A percentile compares a stretch with the other conserved stretches of the same genome.
Conservation (phyloP, 305 asterid species). For the Fraxinus paxiana region DNA sequence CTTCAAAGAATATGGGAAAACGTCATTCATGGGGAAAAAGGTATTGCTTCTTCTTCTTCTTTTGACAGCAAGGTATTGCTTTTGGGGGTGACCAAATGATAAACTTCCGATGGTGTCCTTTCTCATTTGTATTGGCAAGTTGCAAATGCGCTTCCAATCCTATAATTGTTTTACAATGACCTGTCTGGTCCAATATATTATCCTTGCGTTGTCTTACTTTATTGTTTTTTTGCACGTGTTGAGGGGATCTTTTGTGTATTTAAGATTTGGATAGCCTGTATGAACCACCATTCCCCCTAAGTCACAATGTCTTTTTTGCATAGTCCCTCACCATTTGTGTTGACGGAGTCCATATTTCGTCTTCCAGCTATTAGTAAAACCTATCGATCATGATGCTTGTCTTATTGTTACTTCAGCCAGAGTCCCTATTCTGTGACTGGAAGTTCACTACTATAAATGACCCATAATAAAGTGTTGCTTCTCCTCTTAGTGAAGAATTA, state of each 20-base stretch:
- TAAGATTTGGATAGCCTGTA: not conserved
- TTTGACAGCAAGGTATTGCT: not conserved
- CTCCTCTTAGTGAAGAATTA: not conserved
- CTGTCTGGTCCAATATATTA: not conserved
- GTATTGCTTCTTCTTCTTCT: constrained; percentile 27
- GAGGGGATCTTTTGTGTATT: not conserved
- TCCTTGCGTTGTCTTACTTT: not conserved
- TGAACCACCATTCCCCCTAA: not conserved
- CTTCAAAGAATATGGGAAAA: constrained; percentile 89
- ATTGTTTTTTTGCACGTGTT: not conserved
- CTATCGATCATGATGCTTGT: not conserved
- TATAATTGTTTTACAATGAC: not conserved
- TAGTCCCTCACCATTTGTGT: constrained; percentile 6
- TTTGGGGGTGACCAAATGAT: not conserved
- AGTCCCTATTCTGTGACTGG: not conserved
- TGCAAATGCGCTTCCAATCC: not conserved
- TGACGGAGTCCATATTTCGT: constrained; percentile 16
- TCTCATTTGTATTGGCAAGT: not conserved
- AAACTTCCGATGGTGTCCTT: not conserved
- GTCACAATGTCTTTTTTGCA: not conserved
- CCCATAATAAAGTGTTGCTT: not conserved
- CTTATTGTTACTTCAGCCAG: not conserved
- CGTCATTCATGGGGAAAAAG: constrained; percentile 53
- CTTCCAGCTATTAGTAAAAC: not conserved
- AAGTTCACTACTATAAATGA: not conserved